A percentile compares a stretch with the other conserved stretches of the same genome.
phyloP scores from a whole-genome alignment of 805 yeast genomes.

The Limtongia smithiae region DNA sequence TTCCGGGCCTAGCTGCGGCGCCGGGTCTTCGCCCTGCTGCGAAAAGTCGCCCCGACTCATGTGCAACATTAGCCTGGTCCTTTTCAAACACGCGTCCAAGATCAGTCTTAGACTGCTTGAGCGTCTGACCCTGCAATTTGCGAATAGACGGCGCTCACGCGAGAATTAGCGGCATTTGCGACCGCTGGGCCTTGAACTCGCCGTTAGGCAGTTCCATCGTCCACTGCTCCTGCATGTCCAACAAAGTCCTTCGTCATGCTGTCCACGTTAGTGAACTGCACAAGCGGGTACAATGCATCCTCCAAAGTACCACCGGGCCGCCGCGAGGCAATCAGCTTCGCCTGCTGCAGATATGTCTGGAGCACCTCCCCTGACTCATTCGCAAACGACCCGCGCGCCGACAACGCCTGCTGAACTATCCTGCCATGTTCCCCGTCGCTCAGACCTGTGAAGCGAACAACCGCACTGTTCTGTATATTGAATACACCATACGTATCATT shows the following conservation, averaged over 20 bases:
- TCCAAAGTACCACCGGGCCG: not conserved
- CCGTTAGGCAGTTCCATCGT: constrained; percentile 70
- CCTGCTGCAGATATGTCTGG: not conserved
- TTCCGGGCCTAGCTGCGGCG: too few relatives aligned
- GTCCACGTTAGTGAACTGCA: constrained; percentile 67
- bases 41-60: too few relatives aligned
- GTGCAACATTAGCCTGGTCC: constrained; percentile 95
- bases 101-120: constrained; percentile 73
- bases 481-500: constrained; percentile 32
- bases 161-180: constrained; percentile 81
- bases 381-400: constrained; percentile 10
- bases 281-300: constrained; percentile 57
- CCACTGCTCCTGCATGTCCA: constrained; percentile 83
- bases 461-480: not conserved
- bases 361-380: constrained; percentile 1
- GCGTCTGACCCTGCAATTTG: constrained; percentile 91
- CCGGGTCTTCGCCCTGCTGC: too few relatives aligned
- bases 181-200: constrained; percentile 62
- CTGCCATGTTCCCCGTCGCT: constrained; percentile 11
- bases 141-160: constrained; percentile 97
- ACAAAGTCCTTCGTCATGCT: constrained; percentile 67
- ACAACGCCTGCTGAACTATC: constrained; percentile 30
- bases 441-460: not conserved
- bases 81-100: constrained; percentile 72
- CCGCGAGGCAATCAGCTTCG: not conserved